These are phyloP conservation scores for Diplodia intermedia DNA, from an alignment of 2,329 filamentous ascomycete genomes.

Conservation along the genomic window DNA sequence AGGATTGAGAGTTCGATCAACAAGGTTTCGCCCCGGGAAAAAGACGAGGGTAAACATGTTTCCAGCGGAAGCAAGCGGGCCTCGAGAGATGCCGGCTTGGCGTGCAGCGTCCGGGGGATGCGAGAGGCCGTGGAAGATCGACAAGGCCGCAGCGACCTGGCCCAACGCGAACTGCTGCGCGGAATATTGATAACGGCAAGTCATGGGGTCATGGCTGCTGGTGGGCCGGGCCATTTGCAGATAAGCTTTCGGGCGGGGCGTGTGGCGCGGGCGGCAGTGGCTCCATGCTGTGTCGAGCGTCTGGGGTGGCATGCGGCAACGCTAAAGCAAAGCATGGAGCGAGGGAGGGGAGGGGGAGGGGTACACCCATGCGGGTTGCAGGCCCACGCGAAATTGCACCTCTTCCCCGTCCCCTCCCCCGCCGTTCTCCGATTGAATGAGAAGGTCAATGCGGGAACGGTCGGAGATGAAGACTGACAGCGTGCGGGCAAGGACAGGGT, in stretches of 20 bases:
- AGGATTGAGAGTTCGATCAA: background rate
- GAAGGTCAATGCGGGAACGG: background rate
- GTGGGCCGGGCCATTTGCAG: background rate
- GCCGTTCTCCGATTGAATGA: background rate
- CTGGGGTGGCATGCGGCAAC: slow-evolving; percentile 2
- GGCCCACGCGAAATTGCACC: slow-evolving; percentile 1
- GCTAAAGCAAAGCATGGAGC: background rate
- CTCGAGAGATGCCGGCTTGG: background rate
- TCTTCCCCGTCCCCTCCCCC: background rate
- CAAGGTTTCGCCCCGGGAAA: background rate
- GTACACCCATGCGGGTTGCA: background rate
- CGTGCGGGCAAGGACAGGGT: background rate
- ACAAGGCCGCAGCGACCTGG: background rate
- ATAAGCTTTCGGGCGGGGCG: slow-evolving; percentile 1
- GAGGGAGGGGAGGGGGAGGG: background rate
- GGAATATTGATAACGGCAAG: background rate
- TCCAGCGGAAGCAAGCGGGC: background rate
- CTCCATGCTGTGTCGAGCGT: background rate
- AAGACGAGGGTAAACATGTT: background rate
- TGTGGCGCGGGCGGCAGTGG: background rate
- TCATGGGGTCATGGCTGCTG: background rate
- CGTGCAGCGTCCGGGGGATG: background rate
- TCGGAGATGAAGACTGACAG: background rate
- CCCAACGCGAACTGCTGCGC: too few species aligned
- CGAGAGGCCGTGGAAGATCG: background rate